phyloP scores from a whole-genome alignment of 2,329 filamentous ascomycete genomes.

The Colletotrichum sp. region DNA sequence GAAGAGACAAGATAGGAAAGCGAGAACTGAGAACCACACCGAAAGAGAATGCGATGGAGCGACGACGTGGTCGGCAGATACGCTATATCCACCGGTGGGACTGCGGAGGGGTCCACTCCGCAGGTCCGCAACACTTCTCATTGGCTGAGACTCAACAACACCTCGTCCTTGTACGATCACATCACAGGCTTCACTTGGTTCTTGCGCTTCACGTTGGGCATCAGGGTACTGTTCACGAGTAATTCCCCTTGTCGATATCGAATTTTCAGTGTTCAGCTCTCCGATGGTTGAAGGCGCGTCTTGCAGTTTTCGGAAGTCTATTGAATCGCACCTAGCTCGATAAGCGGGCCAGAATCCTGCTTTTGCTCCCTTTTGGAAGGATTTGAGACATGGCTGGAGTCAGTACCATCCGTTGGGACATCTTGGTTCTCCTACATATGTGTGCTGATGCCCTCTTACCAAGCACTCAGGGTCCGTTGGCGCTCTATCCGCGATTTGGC shows the following conservation, averaged over 20 bases:
- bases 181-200: background rate
- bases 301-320: background rate
- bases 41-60: background rate
- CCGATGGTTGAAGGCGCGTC: background rate
- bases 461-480: background rate
- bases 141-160: background rate
- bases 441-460: background rate
- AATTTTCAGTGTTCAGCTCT: background rate
- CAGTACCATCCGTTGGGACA: background rate
- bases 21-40: background rate
- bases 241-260: background rate
- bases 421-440: background rate
- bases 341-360: background rate
- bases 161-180: background rate
- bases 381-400: background rate
- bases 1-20: background rate
- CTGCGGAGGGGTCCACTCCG: conserved; percentile 8
- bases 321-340: background rate
- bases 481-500: background rate
- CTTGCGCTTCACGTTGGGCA: background rate
- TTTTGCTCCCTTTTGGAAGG: background rate
- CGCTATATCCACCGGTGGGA: background rate
- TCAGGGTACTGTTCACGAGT: background rate
- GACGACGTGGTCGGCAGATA: background rate
- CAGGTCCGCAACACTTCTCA: background rate